A percentile compares a stretch with the other conserved stretches of the same genome.
Conservation (phyloP, 2,329 filamentous ascomycete genomes). For the Ascochyta viciae-villosae region DNA sequence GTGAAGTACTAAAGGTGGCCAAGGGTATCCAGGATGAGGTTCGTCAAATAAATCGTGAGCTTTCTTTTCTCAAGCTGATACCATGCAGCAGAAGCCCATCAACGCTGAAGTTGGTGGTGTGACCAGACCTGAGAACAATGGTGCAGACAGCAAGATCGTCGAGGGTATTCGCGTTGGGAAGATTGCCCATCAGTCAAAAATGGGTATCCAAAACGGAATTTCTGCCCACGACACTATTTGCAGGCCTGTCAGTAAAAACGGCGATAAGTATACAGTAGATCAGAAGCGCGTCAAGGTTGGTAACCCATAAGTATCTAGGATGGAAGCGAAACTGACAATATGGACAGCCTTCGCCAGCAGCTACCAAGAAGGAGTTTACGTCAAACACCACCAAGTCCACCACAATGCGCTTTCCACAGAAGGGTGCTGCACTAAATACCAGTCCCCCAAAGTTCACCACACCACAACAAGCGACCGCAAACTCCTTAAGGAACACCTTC, state of each 20-base stretch:
- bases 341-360: not conserved
- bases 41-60: not conserved
- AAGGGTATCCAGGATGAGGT: not conserved
- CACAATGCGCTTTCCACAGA: not conserved
- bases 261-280: not conserved
- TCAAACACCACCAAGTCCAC: not conserved
- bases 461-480: not conserved
- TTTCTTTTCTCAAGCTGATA: not conserved
- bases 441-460: not conserved
- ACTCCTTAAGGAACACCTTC: no score
- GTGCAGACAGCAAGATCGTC: not conserved
- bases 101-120: not conserved
- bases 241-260: not conserved
- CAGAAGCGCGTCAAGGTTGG: not conserved
- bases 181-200: not conserved
- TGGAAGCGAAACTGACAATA: not conserved
- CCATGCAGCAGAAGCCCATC: not conserved
- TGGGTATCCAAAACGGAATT: not conserved
- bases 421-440: not conserved
- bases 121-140: not conserved
- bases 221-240: not conserved
- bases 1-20: not conserved
- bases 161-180: not conserved
- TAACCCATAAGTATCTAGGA: not conserved
- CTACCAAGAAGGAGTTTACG: not conserved